Base-by-base conservation (phyloP, 2,329 filamentous ascomycete genomes). In the Fusarium solani-melongenae region DNA sequence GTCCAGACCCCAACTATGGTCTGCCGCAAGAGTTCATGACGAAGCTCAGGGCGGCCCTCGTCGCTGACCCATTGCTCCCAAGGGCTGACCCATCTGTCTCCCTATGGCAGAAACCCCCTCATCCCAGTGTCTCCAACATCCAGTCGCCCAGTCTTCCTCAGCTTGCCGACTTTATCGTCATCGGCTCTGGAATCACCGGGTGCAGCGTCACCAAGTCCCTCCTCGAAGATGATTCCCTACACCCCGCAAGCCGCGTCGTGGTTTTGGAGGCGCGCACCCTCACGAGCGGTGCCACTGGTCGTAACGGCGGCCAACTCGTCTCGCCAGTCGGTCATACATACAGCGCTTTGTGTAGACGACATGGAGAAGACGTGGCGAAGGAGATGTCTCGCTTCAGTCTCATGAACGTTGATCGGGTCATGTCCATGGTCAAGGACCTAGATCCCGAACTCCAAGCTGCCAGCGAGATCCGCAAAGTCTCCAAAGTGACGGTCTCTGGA, bases 371-470 rank as follows among this genome's bases (percentile, higher is more conserved):
- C 33, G 75, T 80, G 6, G 86, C 86, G 3, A 81, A 79, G 27
- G 77, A 79, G 39, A 79, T 88, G 15, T 79, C 82, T 2, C 73
- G 80, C 4, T 86, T 87, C 69, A 82, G 83, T 72, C 75, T 85
- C 29, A 58, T 76, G 36, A 83, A 85, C 61, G 72, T 86, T 6
- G 76, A 81, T 20, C 39, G 66, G 15, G 29, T 72, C 11, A 55
- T 73, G 51, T 61, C 62, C 14, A 62, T 61, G 62, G 66, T 75
- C 12, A 63, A 66, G 12, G 65, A 66, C 9, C 69, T 69, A 41
- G 66, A 71, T 27, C 34, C 56, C 11, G 62, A 72, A 20, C 44
- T 70, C 20, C 59, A 69, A 20, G 64, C 67, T 2, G 62, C 39
- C 4, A 71, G 72, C 55, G 65, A 76, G 36, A 59, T 73, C 24